phyloP scores from a whole-genome alignment of 305 asterid species.

The Fraxinus sp. region DNA sequence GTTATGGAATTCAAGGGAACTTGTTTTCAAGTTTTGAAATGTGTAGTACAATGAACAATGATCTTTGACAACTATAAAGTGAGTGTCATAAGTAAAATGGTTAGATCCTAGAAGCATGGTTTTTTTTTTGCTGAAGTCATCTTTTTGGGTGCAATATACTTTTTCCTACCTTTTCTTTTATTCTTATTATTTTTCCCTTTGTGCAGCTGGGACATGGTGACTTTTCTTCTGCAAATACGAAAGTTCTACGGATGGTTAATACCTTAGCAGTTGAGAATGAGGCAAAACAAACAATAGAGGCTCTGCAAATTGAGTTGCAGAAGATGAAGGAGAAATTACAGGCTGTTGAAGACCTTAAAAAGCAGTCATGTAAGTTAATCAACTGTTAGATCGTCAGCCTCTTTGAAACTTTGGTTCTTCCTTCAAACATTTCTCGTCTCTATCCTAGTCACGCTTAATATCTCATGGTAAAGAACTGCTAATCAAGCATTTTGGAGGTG shows the following conservation, averaged over 20 bases:
- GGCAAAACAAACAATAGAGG: conserved; percentile 93
- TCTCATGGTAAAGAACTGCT: background rate
- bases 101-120: background rate
- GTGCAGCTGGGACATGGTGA: conserved; percentile 95
- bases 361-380: conserved; percentile 67
- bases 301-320: conserved; percentile 87
- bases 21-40: background rate
- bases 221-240: conserved; percentile 85
- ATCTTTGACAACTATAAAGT: background rate
- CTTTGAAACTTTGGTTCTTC: conserved; percentile 19
- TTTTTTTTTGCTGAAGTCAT: background rate
- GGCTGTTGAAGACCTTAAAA: conserved; percentile 91
- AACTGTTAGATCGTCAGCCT: conserved; percentile 6
- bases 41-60: background rate
- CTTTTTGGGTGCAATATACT: background rate
- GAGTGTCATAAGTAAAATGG: background rate
- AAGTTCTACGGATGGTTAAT: conserved; percentile 93
- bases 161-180: background rate
- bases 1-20: background rate
- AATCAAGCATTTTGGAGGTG: background rate
- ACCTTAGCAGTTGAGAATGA: conserved; percentile 86
- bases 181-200: conserved; percentile 18
- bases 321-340: conserved; percentile 85
- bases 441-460: background rate
- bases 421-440: background rate